Evolutionary conservation across 441 rosid genomes (phyloP).

Genomic region (Theobroma grandiflorum): DNA sequence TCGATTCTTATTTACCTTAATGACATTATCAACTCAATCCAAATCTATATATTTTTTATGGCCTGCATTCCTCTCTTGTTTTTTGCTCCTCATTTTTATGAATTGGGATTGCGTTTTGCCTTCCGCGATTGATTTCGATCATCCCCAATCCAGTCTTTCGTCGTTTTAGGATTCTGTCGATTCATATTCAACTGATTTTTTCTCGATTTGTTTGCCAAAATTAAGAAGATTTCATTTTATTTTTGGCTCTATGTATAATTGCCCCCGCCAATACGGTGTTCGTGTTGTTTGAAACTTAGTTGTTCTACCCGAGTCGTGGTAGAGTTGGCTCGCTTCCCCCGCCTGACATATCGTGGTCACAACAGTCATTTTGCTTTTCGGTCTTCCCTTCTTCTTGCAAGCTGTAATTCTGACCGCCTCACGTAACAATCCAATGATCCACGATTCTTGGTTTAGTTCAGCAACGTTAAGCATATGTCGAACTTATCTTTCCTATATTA

Average conservation of each 20-base stretch:
- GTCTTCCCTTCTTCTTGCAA: not conserved
- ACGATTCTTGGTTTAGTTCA: not conserved
- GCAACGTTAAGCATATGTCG: not conserved
- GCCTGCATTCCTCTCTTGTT: not conserved
- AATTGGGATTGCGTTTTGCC: not conserved
- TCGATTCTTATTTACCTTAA: not conserved
- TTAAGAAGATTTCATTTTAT: not conserved
- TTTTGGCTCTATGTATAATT: not conserved
- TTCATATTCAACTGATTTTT: not conserved
- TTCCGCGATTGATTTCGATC: not conserved
- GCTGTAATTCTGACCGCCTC: not conserved
- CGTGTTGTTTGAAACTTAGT: not conserved
- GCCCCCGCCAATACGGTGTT: not conserved
- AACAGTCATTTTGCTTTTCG: not conserved
- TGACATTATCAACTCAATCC: not conserved
- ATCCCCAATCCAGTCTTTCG: not conserved
- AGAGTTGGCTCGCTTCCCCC: not conserved
- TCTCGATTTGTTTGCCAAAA: not conserved
- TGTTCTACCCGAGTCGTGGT: constrained; percentile 8
- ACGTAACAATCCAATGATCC: not conserved
- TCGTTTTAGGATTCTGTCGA: not conserved
- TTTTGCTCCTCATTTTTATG: not conserved
- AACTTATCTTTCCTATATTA: not conserved
- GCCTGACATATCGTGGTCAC: not conserved
- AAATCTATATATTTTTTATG: not conserved